These are phyloP conservation scores for Ceratocystiopsis brevicomis DNA, from an alignment of 2,329 filamentous ascomycete genomes.

Conservation along the genomic window DNA sequence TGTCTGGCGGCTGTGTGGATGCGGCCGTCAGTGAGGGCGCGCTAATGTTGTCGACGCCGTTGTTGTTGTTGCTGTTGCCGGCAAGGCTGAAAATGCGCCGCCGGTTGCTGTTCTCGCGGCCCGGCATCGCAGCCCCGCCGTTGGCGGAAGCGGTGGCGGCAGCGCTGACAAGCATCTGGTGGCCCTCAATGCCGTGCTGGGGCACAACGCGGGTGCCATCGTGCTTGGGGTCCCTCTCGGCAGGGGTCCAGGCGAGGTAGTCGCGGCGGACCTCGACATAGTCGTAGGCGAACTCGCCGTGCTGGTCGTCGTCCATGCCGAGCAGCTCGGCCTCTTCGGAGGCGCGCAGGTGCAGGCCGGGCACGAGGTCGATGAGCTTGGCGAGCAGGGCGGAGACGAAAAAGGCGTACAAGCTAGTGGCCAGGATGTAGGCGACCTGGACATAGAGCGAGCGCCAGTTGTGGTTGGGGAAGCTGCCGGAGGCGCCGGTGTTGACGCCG, in stretches of 20 bases:
- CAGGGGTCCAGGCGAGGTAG: conserved; percentile 74
- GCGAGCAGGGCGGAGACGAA: conserved; percentile 55
- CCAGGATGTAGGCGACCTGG: conserved; percentile 59
- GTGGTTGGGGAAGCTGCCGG: conserved; percentile 57
- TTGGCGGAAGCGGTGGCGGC: not conserved
- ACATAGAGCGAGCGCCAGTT: conserved; percentile 60
- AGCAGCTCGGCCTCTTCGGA: conserved; percentile 68
- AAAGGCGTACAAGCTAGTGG: conserved; percentile 49
- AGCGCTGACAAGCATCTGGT: conserved; percentile 33
- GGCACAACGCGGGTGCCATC: conserved; percentile 41
- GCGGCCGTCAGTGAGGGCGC: not conserved
- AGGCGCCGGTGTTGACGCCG: conserved; percentile 47
- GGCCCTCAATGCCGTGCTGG: conserved; percentile 54
- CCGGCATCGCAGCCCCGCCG: not conserved
- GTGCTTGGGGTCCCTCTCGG: conserved; percentile 43
- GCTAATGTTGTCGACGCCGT: not conserved
- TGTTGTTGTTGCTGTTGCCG: not conserved
- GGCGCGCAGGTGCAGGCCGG: conserved; percentile 61
- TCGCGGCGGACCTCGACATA: conserved; percentile 79
- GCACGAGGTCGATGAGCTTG: conserved; percentile 54
- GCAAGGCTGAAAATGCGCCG: not conserved
- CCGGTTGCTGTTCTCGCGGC: not conserved
- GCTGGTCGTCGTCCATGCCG: conserved; percentile 79
- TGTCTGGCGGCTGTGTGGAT: not conserved
- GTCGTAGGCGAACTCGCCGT: conserved; percentile 79